phyloP scores from a whole-genome alignment of 2,329 filamentous ascomycete species.

The Colletotrichum sp. region DNA sequence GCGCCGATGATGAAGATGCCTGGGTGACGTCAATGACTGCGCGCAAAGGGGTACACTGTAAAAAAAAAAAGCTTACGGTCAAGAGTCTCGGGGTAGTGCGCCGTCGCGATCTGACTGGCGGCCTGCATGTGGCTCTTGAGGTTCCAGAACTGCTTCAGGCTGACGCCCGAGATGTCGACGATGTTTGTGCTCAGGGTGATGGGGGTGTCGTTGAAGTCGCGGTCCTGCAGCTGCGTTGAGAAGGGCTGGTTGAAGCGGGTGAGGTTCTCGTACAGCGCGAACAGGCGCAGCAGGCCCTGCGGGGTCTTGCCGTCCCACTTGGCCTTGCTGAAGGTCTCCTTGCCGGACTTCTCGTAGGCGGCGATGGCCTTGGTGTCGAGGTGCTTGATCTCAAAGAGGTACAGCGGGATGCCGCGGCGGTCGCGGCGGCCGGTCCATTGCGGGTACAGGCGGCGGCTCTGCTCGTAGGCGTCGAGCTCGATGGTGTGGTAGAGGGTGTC shows the following conservation, averaged over 20 bases:
- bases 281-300: conserved; percentile 81
- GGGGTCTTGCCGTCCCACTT: conserved; percentile 71
- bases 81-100: conserved; percentile 93
- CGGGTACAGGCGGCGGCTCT: conserved; percentile 83
- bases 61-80: conserved; percentile 71
- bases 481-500: conserved; percentile 85
- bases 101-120: conserved; percentile 85
- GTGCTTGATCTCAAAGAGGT: conserved; percentile 85
- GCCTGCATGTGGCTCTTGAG: conserved; percentile 93
- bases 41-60: background rate
- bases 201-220: conserved; percentile 78
- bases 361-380: conserved; percentile 83
- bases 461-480: conserved; percentile 83
- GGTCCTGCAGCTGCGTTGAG: conserved; percentile 75
- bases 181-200: conserved; percentile 95
- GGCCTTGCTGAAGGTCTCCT: conserved; percentile 65
- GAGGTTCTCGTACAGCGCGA: conserved; percentile 92
- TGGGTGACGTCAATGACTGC: conserved; percentile 10
- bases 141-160: conserved; percentile 95
- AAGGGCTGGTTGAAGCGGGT: conserved; percentile 87
- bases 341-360: conserved; percentile 73
- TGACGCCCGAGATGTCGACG: conserved; percentile 88
- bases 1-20: conserved; percentile 79
- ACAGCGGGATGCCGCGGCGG: conserved; percentile 88
- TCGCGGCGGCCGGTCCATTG: conserved; percentile 95